Evolutionary conservation across 2,329 filamentous ascomycete genomes (phyloP), one percentile per base, ranked within the genome.

Genomic region (Blumeria graminis): DNA sequence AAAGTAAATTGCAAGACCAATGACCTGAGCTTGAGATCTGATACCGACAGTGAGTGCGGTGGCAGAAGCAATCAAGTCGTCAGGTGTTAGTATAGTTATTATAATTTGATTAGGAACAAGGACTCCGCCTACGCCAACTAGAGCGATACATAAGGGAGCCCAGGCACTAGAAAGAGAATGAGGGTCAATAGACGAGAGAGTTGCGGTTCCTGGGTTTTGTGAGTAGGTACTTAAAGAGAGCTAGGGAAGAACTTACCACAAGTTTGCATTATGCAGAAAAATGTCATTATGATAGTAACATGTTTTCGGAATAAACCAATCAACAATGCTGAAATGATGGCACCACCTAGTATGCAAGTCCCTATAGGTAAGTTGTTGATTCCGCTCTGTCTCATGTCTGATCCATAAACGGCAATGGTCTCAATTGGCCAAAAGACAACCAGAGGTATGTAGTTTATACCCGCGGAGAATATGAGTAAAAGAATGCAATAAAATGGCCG

Each of bases 81-180:
- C 77, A 0, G 81, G 80, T 59, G 79, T 83, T 61, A 84, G 78
- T 61, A 84, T 83, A 9, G 78, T 80, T 6, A 78, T 77, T 57
- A 84, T 81, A 61, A 84, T 81, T 0, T 77, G 79, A 0, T 77
- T 38, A 82, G 81, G 81, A 5, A 85, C 76, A 14, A 84, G 76
- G 55, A 84, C 80, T 1, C 78, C 81, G 6, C 81, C 81, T 4
- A 84, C 77, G 6, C 81, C 81, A 1, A 84, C 65, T 4, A 77
- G 76, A 1, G 79, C 78, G 4, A 84, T 63, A 13, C 76, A 68
- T n/a, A 84, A 69, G 32, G 82, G 67, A 13, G 71, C 74, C 69
- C 76, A 81, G 3, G 32, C 34, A 4, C 33, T 35, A 11, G 8
- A 16, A 6, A 53, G 11, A 8, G 50, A 36, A 33, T 53, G 50